phyloP scores from a whole-genome alignment of 1,284 basidiomycete species.

The Agroathelia rolfsii region DNA sequence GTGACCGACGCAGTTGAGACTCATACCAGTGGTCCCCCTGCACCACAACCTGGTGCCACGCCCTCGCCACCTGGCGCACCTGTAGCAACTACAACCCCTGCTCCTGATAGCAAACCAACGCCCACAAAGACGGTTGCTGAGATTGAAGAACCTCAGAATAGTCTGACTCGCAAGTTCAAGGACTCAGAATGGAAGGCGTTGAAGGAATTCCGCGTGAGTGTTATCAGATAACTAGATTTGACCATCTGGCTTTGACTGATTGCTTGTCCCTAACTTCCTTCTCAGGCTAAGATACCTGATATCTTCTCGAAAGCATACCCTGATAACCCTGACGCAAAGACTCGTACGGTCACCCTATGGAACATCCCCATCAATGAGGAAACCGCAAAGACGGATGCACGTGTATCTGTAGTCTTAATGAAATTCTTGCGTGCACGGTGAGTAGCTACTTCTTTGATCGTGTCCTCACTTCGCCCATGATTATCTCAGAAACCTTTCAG shows the following conservation, averaged over 20 bases:
- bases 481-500: constrained; percentile 39
- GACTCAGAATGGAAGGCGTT: constrained; percentile 58
- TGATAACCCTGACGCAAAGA: constrained; percentile 39
- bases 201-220: constrained; percentile 52
- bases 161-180: constrained; percentile 59
- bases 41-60: too few species aligned
- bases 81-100: neutral
- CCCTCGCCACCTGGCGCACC: too few species aligned
- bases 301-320: constrained; percentile 49
- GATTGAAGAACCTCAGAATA: constrained; percentile 49
- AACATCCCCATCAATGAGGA: constrained; percentile 53
- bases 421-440: constrained; percentile 73
- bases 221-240: constrained; percentile 1
- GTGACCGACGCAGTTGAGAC: constrained; percentile 1
- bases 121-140: constrained; percentile 9
- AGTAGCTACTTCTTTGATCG: constrained; percentile 9
- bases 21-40: neutral
- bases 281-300: constrained; percentile 43
- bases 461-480: constrained; percentile 1
- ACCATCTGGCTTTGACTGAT: neutral
- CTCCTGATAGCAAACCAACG: constrained; percentile 5
- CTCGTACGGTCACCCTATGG: constrained; percentile 53
- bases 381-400: constrained; percentile 39
- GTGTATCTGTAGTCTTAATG: constrained; percentile 62
- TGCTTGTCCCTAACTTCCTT: constrained; percentile 3